Conservation (phyloP, 768 basidiomycete species). For the Dioszegia aurantiaca region DNA sequence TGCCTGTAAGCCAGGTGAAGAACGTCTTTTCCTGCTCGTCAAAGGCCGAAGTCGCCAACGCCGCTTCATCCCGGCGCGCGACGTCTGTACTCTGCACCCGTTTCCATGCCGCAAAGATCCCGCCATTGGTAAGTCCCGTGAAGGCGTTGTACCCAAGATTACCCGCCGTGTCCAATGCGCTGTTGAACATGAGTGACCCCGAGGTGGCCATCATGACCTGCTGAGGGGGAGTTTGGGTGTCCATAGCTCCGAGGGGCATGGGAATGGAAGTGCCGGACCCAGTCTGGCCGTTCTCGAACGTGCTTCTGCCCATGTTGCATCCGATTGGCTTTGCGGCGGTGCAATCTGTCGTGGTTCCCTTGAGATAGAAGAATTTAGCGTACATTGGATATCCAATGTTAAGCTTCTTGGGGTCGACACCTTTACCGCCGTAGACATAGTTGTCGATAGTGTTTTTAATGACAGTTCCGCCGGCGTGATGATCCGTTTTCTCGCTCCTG, state of each 20-base stretch:
- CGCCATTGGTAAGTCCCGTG: not conserved
- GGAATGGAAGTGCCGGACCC: no score
- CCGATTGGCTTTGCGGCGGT: not conserved
- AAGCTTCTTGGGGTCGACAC: conserved; percentile 22
- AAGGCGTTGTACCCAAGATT: not conserved
- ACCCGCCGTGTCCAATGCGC: not conserved
- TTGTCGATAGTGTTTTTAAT: conserved; percentile 20
- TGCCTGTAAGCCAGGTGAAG: conserved; percentile 34
- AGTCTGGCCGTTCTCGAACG: conserved; percentile 16
- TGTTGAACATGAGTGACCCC: conserved; percentile 3
- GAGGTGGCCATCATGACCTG: not conserved
- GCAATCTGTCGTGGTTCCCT: conserved; percentile 11
- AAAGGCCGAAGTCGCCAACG: conserved; percentile 12
- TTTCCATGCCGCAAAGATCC: not conserved
- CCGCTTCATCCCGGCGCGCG: not conserved
- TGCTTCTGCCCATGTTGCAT: conserved; percentile 12
- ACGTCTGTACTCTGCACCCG: not conserved
- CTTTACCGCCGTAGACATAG: conserved; percentile 15
- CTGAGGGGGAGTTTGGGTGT: no score
- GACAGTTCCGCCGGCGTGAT: conserved; percentile 31
- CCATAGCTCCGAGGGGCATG: no score
- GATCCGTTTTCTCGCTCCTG: conserved; percentile 16
- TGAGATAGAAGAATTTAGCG: conserved; percentile 33
- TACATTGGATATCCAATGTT: conserved; percentile 37
- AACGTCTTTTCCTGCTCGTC: conserved; percentile 24